A percentile compares a stretch with the other conserved stretches of the same genome.
These are phyloP conservation scores for Porodaedalea pini DNA, from an alignment of 1,284 basidiomycete species.

Conservation along the genomic window DNA sequence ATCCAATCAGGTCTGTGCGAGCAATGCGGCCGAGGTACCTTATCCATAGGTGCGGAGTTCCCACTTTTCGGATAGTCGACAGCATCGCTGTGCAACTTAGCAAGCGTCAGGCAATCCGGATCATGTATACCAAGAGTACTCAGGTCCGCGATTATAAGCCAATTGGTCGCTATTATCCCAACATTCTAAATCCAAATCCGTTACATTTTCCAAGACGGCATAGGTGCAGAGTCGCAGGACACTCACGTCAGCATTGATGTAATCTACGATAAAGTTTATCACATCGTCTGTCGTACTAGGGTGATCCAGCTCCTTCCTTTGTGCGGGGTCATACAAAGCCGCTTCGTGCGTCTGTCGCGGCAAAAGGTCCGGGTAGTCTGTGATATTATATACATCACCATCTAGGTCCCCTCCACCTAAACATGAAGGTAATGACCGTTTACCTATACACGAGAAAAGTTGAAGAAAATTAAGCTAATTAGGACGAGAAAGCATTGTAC, in stretches of 20 bases:
- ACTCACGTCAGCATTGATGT: conserved; percentile 75
- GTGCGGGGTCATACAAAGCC: conserved; percentile 48
- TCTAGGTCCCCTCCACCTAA: conserved; percentile 63
- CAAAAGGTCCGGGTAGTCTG: conserved; percentile 29
- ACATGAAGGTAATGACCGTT: conserved; percentile 54
- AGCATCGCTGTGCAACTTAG: conserved; percentile 62
- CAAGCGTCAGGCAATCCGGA: conserved; percentile 56
- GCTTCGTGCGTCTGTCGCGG: conserved; percentile 35
- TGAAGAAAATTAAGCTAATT: too few relatives aligned
- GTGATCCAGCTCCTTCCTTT: conserved; percentile 35
- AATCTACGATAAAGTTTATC: conserved; percentile 79
- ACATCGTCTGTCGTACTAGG: conserved; percentile 64
- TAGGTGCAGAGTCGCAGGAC: conserved; percentile 42
- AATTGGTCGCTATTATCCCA: conserved; percentile 62
- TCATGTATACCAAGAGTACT: conserved; percentile 52
- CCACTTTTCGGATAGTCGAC: conserved; percentile 77
- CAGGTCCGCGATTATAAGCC: conserved; percentile 71
- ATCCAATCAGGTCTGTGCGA: conserved; percentile 76
- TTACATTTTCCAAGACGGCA: conserved; percentile 28
- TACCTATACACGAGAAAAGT: too few relatives aligned
- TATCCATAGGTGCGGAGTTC: conserved; percentile 52
- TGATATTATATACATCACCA: conserved; percentile 56
- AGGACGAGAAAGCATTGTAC: too few relatives aligned
- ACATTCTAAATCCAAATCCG: conserved; percentile 34
- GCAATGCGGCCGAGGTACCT: conserved; percentile 49